Evolutionary conservation across 768 basidiomycete species (phyloP).

Genomic region (Tylopilus cervinicoccineus): DNA sequence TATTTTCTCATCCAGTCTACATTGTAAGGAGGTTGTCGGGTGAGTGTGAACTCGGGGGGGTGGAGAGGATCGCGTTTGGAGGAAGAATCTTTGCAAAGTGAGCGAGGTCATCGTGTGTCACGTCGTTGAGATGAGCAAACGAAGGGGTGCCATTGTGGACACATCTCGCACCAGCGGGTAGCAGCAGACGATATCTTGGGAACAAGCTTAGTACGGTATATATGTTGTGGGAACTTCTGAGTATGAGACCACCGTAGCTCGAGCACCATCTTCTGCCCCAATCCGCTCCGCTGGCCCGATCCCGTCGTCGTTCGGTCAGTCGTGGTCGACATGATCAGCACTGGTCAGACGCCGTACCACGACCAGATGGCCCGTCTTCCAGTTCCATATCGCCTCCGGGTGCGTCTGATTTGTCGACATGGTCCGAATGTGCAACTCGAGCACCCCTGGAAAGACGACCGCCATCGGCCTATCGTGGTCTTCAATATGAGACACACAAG

Average conservation of each 20-base stretch:
- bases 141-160: conserved; percentile 18
- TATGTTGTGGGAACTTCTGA: too few species aligned
- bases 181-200: conserved; percentile 12
- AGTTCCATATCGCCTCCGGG: conserved; percentile 49
- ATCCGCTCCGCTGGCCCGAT: too few species aligned
- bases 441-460: conserved; percentile 2
- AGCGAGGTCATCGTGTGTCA: conserved; percentile 55
- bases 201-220: too few species aligned
- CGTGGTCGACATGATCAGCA: background rate
- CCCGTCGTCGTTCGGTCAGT: too few species aligned
- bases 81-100: conserved; percentile 68
- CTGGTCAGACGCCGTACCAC: conserved; percentile 32
- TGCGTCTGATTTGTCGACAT: conserved; percentile 42
- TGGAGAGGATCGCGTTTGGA: conserved; percentile 61
- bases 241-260: too few species aligned
- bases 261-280: too few species aligned
- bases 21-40: conserved; percentile 77
- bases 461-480: conserved; percentile 8
- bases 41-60: conserved; percentile 46
- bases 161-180: conserved; percentile 10
- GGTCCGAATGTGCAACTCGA: conserved; percentile 43
- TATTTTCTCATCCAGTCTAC: conserved; percentile 97
- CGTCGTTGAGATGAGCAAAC: conserved; percentile 39
- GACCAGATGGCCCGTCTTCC: conserved; percentile 41
- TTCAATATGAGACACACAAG: too few species aligned